Percentiles rank a stretch among this genome's conserved stretches.
Conservation (phyloP, 176 grass and related monocot species). For the Oryza glumipatula region DNA sequence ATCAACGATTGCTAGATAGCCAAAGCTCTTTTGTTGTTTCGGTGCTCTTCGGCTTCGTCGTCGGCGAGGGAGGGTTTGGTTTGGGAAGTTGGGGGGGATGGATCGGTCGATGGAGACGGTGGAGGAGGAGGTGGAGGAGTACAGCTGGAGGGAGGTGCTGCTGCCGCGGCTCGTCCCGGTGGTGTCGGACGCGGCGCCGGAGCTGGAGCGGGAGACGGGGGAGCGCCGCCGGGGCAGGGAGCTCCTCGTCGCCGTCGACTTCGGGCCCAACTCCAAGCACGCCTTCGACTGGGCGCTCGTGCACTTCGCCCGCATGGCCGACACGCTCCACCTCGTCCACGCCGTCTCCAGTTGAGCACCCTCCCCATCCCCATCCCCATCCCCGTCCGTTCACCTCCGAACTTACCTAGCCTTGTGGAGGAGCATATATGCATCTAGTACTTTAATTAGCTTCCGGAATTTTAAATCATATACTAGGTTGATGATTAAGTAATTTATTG, state of each 20-base stretch:
- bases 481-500: background rate
- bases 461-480: background rate
- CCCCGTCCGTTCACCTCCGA: background rate
- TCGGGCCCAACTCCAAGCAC: slow-evolving; percentile 84
- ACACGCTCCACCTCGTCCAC: slow-evolving; percentile 84
- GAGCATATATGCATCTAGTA: background rate
- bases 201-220: slow-evolving; percentile 84
- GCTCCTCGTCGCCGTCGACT: slow-evolving; percentile 80
- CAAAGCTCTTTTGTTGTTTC: background rate
- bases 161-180: slow-evolving; percentile 74
- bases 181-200: slow-evolving; percentile 43
- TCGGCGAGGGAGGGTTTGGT: background rate
- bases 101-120: slow-evolving; percentile 56
- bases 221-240: slow-evolving; percentile 81
- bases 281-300: slow-evolving; percentile 85
- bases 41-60: background rate
- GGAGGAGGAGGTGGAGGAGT: slow-evolving; percentile 76
- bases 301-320: slow-evolving; percentile 79
- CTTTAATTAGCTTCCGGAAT: background rate
- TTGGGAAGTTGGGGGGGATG: background rate
- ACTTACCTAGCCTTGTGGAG: background rate
- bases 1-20: background rate
- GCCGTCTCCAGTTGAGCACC: slow-evolving; percentile 69
- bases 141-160: slow-evolving; percentile 88
- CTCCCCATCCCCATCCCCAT: too few species aligned